Evolutionary conservation across 768 basidiomycete genomes (phyloP).

Genomic region (Lentinula edodes): DNA sequence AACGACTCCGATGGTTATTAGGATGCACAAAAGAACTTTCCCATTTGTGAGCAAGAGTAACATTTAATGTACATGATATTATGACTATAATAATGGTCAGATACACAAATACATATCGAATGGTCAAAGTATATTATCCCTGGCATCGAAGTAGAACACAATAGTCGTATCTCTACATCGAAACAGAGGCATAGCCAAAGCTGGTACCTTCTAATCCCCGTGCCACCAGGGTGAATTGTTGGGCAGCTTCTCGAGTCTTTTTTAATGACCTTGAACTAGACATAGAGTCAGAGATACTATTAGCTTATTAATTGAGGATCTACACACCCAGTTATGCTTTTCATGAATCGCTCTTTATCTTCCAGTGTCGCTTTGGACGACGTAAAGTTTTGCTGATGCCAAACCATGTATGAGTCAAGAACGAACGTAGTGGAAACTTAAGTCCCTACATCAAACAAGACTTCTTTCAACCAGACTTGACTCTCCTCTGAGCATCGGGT

Average conservation of each 20-base stretch:
- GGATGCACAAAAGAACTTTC: not conserved
- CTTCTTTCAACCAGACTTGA: constrained; percentile 66
- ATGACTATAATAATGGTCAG: not conserved
- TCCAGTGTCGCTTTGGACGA: constrained; percentile 67
- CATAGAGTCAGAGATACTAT: not conserved
- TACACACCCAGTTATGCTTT: constrained; percentile 60
- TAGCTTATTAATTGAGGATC: not conserved
- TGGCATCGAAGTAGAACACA: not conserved
- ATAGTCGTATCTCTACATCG: not conserved
- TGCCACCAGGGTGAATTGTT: constrained; percentile 83
- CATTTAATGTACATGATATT: not conserved
- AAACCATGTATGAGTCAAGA: not conserved
- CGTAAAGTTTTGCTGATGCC: constrained; percentile 61
- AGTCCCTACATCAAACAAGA: constrained; percentile 56
- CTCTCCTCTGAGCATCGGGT: constrained; percentile 50
- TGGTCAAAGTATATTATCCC: not conserved
- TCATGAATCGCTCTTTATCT: constrained; percentile 75
- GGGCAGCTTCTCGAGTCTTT: constrained; percentile 74
- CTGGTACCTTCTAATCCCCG: constrained; percentile 80
- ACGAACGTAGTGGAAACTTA: constrained; percentile 2
- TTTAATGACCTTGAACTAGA: constrained; percentile 65
- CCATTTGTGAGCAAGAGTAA: too few species aligned
- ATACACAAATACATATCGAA: not conserved
- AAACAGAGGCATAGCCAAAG: constrained; percentile 74
- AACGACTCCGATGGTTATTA: not conserved